Percentiles rank a stretch among this genome's conserved stretches.
Conservation (phyloP, 2,329 filamentous ascomycete species). For the Clarireedia homoeocarpa region DNA sequence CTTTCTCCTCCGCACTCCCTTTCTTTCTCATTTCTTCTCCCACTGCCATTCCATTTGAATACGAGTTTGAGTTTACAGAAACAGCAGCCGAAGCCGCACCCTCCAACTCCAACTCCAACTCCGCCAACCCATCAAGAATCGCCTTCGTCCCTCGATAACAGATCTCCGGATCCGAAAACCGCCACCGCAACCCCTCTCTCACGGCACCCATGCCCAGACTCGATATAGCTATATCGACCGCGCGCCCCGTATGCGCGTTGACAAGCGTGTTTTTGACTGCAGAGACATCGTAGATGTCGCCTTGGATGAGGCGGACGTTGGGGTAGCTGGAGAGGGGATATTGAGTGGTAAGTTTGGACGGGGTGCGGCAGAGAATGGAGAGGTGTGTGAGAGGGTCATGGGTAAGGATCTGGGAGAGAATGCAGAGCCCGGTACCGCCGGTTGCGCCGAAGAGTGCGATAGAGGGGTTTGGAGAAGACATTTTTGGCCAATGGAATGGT, state of each 20-base stretch:
- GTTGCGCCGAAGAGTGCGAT: constrained; percentile 5
- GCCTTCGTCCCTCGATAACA: neutral
- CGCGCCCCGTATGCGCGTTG: neutral
- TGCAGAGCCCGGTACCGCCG: neutral
- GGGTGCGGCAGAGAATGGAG: neutral
- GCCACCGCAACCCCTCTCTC: too few relatives aligned
- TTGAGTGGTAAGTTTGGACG: neutral
- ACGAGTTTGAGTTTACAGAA: too few relatives aligned
- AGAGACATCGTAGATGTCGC: neutral
- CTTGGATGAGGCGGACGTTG: neutral
- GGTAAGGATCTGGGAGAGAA: constrained; percentile 1
- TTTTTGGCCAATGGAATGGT: neutral
- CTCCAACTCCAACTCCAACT: too few relatives aligned
- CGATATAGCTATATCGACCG: neutral
- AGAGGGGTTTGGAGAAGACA: neutral
- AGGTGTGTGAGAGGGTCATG: neutral
- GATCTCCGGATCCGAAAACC: neutral
- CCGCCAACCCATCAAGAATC: neutral
- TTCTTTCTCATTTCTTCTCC: neutral
- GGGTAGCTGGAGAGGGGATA: neutral
- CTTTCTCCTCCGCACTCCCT: neutral
- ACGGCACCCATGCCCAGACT: neutral
- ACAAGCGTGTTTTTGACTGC: neutral
- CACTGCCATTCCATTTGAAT: too few relatives aligned
- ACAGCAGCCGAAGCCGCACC: too few relatives aligned